Evolutionary conservation across 768 basidiomycete genomes (phyloP).

Genomic region (Sistotremastrum niveocremeum): DNA sequence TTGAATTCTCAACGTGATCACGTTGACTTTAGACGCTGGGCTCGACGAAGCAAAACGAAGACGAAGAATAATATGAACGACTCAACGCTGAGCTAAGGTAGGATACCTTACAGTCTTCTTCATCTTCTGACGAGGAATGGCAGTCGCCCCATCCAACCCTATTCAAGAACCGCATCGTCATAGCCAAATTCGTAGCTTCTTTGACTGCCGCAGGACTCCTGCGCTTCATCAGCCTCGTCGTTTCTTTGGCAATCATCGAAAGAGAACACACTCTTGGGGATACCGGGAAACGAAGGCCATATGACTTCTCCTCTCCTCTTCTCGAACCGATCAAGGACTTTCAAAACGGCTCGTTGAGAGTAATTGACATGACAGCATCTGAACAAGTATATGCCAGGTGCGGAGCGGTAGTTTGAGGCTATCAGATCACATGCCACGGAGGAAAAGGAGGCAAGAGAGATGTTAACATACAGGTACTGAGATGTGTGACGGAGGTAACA

Average conservation of each 20-base stretch:
- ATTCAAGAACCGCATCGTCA: constrained; percentile 64
- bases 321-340: constrained; percentile 80
- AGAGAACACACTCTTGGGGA: constrained; percentile 32
- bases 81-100: too few species aligned
- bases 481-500: constrained; percentile 65
- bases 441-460: too few species aligned
- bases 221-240: constrained; percentile 14
- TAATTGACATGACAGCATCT: constrained; percentile 81
- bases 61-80: too few species aligned
- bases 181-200: constrained; percentile 65
- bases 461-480: too few species aligned
- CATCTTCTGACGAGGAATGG: constrained; percentile 10
- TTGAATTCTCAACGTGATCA: too few species aligned
- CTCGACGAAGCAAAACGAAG: too few species aligned
- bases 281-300: constrained; percentile 83
- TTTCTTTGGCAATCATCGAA: constrained; percentile 15
- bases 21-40: too few species aligned
- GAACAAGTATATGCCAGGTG: too few species aligned
- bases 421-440: too few species aligned
- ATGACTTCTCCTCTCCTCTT: constrained; percentile 81
- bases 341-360: constrained; percentile 75
- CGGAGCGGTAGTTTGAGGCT: too few species aligned
- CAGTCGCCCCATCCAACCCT: constrained; percentile 58
- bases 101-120: too few species aligned
- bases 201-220: constrained; percentile 32